Evolutionary conservation across 2,329 filamentous ascomycete species (phyloP), one percentile per base, ranked within the genome.

Genomic region (Pestalotiopsis sp.): DNA sequence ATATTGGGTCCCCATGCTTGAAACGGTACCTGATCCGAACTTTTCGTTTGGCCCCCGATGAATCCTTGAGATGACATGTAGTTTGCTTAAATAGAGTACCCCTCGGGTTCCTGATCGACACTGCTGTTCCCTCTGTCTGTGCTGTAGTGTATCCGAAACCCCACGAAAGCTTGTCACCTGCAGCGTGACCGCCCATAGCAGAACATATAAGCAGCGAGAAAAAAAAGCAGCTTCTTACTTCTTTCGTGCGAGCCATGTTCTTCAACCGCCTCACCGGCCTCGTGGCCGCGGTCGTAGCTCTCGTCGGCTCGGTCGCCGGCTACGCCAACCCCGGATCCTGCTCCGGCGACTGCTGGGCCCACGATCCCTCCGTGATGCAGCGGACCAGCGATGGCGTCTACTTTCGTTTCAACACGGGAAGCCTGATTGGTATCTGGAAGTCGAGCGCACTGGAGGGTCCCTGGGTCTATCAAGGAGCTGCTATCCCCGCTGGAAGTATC

Each of bases 401-500:
- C 72, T 84, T 83, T 74, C 77, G 81, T 66, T 84, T 83, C 76
- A 79, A 77, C 38, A 84, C 83, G 6, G 80, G 80, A 27, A 78
- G 77, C 71, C 76, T 75, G 59, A 82, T 84, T 71, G 78, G 78
- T 60, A 81, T 83, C 66, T 78, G 78, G 66, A 82, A 79, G 23
- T 75, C 82, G 1, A 70, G 74, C n/a, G 74, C 75, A 12, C 67
- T 84, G 60, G 74, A 73, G 4, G 83, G 82, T 1, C 81, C 82
- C 6, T 86, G 84, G 83, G 81, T 78, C 0, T 80, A 80, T 70
- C 72, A 77, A 25, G 83, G 83, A 23, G 75, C 79, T n/a, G 83
- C 78, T 4, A 68, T 85, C 31, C 78, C 81, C 1, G 49, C 63
- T 20, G 80, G 79, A 4, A 82, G 81, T 62, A 80, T 73, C 59